Evolutionary conservation across 805 yeast genomes (phyloP).

Genomic region (Candida jianshihensis): DNA sequence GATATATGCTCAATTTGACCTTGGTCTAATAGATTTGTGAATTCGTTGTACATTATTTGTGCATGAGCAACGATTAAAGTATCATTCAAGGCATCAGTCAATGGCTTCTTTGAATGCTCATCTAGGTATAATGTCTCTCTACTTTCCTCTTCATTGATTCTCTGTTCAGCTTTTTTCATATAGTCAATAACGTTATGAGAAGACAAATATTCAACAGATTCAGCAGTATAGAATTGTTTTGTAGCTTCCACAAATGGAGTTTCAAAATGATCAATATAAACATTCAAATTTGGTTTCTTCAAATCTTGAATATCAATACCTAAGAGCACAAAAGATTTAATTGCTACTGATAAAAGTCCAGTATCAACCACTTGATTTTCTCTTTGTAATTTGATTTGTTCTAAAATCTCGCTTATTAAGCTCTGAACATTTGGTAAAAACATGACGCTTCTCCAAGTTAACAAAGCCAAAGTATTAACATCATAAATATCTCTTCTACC

Average conservation of each 20-base stretch:
- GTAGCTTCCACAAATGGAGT: constrained; percentile 66
- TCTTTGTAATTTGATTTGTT: constrained; percentile 71
- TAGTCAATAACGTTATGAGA: constrained; percentile 85
- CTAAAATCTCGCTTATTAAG: constrained; percentile 66
- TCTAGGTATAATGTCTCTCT: constrained; percentile 77
- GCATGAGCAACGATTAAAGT: constrained; percentile 78
- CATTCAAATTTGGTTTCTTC: constrained; percentile 75
- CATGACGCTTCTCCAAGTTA: constrained; percentile 83
- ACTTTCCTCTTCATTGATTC: constrained; percentile 78
- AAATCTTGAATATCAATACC: constrained; percentile 90
- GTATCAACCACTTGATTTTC: constrained; percentile 69
- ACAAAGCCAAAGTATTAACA: constrained; percentile 79
- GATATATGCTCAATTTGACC: constrained; percentile 65
- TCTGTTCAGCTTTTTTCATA: constrained; percentile 74
- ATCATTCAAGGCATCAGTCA: constrained; percentile 68
- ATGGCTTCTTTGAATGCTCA: constrained; percentile 72
- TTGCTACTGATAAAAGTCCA: constrained; percentile 59
- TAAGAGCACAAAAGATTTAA: constrained; percentile 78
- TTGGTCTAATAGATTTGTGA: constrained; percentile 66
- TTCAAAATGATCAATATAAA: constrained; percentile 79
- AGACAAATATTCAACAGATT: constrained; percentile 57
- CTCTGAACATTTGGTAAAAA: constrained; percentile 57
- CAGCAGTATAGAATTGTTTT: constrained; percentile 57
- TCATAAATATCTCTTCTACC: constrained; percentile 87
- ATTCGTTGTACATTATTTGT: constrained; percentile 67